phyloP scores from a whole-genome alignment of 345 rosid genomes.

The Salix udensis region DNA sequence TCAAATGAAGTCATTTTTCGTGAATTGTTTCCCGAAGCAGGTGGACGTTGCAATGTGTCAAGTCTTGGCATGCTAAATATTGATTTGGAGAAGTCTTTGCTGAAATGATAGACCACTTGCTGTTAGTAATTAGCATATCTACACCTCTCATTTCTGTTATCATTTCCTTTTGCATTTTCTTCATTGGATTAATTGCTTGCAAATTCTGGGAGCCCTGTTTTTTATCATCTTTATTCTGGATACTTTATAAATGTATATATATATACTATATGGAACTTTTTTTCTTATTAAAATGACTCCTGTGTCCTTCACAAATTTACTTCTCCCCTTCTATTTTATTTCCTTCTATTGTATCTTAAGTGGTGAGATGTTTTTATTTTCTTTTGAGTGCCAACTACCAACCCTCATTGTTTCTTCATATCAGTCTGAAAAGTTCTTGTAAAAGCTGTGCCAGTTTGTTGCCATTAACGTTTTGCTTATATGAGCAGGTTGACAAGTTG shows the following conservation, averaged over 20 bases:
- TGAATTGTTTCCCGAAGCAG: not conserved
- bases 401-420: not conserved
- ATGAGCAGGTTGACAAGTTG: conserved; percentile 76
- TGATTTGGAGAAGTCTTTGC: not conserved
- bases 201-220: not conserved
- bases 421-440: not conserved
- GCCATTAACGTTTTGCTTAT: conserved; percentile 7
- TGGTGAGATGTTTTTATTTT: not conserved
- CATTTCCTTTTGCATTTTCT: not conserved
- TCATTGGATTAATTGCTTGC: not conserved
- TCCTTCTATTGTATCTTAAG: not conserved
- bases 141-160: not conserved
- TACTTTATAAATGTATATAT: not conserved
- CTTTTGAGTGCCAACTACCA: not conserved
- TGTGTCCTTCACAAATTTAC: not conserved
- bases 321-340: not conserved
- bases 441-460: not conserved
- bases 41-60: not conserved
- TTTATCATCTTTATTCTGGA: not conserved
- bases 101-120: not conserved
- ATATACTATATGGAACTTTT: not conserved
- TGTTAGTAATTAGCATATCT: not conserved
- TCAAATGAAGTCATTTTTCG: not conserved
- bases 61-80: not conserved
- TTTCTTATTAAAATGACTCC: not conserved